Conservation (phyloP, 768 basidiomycete species). For the Sarcodon aspratus region DNA sequence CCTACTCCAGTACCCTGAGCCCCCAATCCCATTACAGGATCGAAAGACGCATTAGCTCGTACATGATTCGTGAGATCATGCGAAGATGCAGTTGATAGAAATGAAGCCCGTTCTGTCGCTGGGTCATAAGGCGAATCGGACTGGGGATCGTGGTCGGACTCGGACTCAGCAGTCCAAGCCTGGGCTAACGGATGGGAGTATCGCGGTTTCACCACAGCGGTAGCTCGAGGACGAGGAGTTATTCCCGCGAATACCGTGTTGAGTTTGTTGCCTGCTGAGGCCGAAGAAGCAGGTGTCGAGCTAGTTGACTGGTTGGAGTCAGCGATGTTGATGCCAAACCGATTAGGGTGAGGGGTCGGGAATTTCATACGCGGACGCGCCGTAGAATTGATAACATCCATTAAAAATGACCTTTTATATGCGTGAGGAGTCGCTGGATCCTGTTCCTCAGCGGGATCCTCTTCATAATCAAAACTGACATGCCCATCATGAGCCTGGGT, state of each 20-base stretch:
- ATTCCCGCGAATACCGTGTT: slow-evolving; percentile 45
- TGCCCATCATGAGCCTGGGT: slow-evolving; percentile 13
- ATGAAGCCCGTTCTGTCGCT: slow-evolving; percentile 47
- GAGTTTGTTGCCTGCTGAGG: slow-evolving; percentile 24
- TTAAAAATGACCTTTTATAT: slow-evolving; percentile 70
- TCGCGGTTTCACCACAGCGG: slow-evolving; percentile 25
- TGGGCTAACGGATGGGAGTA: slow-evolving; percentile 61
- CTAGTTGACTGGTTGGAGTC: background rate
- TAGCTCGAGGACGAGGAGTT: slow-evolving; percentile 48
- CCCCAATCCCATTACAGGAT: slow-evolving; percentile 69
- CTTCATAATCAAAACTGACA: slow-evolving; percentile 13
- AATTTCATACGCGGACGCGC: slow-evolving; percentile 60
- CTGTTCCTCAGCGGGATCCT: slow-evolving; percentile 5
- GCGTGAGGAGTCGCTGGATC: slow-evolving; percentile 58
- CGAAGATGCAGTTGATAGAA: slow-evolving; percentile 76
- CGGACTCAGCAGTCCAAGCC: slow-evolving; percentile 18
- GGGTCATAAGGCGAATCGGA: slow-evolving; percentile 28
- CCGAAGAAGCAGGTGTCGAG: slow-evolving; percentile 18
- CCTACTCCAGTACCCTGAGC: slow-evolving; percentile 57
- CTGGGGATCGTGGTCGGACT: slow-evolving; percentile 12
- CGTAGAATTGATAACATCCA: slow-evolving; percentile 77
- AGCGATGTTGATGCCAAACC: slow-evolving; percentile 1
- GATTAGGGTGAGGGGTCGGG: slow-evolving; percentile 50
- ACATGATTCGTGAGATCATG: slow-evolving; percentile 76
- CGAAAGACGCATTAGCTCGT: slow-evolving; percentile 81